Evolutionary conservation across 139 green algal species (phyloP).

Genomic region (Coccomyxa sp.): DNA sequence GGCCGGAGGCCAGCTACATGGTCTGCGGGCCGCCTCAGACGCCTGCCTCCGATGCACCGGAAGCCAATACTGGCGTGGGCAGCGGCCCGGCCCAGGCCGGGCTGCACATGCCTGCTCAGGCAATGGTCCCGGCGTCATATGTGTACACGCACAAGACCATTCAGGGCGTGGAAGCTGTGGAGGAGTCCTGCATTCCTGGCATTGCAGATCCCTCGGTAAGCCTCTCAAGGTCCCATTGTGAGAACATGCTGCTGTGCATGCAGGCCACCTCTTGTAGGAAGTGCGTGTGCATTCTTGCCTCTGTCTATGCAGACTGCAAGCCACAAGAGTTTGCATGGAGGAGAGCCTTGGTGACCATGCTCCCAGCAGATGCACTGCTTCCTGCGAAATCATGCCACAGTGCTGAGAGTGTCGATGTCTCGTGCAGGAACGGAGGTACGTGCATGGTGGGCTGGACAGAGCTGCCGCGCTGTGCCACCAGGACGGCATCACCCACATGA

Average conservation of each 20-base stretch:
- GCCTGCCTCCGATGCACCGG: constrained; percentile 15
- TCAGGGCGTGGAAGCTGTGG: constrained; percentile 50
- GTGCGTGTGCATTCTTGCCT: too few species aligned
- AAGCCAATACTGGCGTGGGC: neutral
- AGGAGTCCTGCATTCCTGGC: constrained; percentile 47
- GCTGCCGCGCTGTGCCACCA: constrained; percentile 40
- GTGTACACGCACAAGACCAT: constrained; percentile 32
- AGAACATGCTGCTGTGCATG: too few species aligned
- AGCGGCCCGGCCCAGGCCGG: constrained; percentile 24
- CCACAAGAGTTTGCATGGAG: too few species aligned
- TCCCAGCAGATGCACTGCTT: neutral
- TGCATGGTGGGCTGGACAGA: constrained; percentile 28
- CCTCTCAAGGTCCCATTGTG: too few species aligned
- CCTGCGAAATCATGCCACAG: neutral
- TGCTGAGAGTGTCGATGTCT: neutral
- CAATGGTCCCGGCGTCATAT: constrained; percentile 37
- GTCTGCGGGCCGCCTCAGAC: constrained; percentile 47
- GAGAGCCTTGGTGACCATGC: too few species aligned
- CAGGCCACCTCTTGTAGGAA: too few species aligned
- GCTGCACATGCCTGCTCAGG: constrained; percentile 2
- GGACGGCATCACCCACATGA: constrained; percentile 54
- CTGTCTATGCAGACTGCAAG: too few species aligned
- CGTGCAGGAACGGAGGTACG: constrained; percentile 20
- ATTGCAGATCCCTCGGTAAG: too few species aligned
- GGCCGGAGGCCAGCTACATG: constrained; percentile 57